Percentiles rank a stretch among this genome's conserved stretches.
Evolutionary conservation across 2,329 filamentous ascomycete genomes (phyloP).

Genomic region (Claviceps fusiformis): DNA sequence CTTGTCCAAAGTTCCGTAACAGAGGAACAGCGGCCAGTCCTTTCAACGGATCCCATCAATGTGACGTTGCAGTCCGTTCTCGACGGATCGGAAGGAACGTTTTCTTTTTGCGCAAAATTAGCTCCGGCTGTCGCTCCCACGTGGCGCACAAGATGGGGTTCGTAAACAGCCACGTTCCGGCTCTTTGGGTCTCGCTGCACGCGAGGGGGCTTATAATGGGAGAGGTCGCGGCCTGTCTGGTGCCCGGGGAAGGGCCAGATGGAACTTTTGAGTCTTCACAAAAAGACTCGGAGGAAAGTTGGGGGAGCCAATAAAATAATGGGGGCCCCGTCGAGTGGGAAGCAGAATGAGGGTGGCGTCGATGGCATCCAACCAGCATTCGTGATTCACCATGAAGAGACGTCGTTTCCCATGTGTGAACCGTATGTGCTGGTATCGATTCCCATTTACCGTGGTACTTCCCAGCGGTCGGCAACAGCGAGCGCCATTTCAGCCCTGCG

Average conservation of each 20-base stretch:
- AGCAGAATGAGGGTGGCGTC: neutral
- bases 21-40: no score
- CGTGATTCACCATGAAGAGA: neutral
- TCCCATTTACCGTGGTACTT: no score
- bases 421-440: neutral
- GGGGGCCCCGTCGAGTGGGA: no score
- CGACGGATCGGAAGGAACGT: neutral
- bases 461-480: neutral
- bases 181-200: neutral
- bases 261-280: neutral
- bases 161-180: neutral
- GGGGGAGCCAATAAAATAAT: no score
- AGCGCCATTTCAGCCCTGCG: neutral
- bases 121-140: neutral
- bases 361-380: neutral
- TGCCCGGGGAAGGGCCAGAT: no score
- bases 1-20: no score
- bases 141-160: neutral
- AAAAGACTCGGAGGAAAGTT: neutral
- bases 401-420: neutral
- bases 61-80: neutral
- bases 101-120: neutral
- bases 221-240: no score
- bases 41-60: neutral
- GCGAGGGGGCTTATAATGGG: neutral